Conservation (phyloP, 192 early-diverging fungal species). For the Paraglomus brasilianum region DNA sequence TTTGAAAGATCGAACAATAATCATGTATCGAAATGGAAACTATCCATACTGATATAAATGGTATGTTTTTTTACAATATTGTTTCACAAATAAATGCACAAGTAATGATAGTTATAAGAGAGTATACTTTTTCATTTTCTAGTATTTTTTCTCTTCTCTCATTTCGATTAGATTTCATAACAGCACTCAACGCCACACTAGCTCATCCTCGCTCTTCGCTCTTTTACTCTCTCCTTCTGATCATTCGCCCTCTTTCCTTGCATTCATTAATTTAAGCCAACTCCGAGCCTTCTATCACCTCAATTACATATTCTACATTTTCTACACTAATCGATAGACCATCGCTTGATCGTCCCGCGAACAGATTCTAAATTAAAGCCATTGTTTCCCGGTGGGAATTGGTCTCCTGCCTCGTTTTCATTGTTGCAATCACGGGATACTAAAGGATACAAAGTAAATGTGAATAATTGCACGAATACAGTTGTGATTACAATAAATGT, state of each 20-base stretch:
- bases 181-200: not conserved
- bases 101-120: not conserved
- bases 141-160: not conserved
- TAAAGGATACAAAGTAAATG: not conserved
- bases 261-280: not conserved
- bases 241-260: not conserved
- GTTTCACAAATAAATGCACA: not conserved
- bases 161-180: not conserved
- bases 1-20: too few relatives aligned
- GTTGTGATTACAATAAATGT: too few relatives aligned
- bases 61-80: not conserved
- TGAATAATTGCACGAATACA: too few relatives aligned
- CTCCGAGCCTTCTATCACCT: not conserved
- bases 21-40: not conserved
- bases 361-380: constrained; percentile 11
- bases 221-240: not conserved
- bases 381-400: not conserved
- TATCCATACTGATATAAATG: not conserved
- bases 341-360: not conserved
- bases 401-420: not conserved
- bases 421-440: constrained; percentile 5
- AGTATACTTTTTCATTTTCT: constrained; percentile 11
- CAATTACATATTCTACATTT: not conserved
- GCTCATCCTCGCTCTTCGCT: not conserved
- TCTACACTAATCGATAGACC: constrained; percentile 7